phyloP scores from a whole-genome alignment of 441 rosid genomes.

The Brassica balearica region DNA sequence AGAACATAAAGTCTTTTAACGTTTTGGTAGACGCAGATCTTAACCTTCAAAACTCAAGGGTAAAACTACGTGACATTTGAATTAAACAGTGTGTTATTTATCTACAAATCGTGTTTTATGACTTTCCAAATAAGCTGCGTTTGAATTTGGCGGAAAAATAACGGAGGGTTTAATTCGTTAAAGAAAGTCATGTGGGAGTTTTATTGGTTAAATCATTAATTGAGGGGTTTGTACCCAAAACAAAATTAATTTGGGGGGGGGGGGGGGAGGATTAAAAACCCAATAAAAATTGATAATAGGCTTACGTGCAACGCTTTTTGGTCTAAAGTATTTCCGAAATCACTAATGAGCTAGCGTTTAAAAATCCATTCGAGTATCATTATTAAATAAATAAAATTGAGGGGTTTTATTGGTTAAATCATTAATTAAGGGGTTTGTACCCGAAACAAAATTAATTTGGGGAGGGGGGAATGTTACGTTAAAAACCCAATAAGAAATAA shows the following conservation, averaged over 20 bases:
- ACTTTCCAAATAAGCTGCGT: background rate
- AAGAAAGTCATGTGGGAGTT: background rate
- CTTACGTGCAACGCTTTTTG: too few species aligned
- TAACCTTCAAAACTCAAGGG: background rate
- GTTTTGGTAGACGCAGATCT: slow-evolving; percentile 69
- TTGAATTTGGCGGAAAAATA: background rate
- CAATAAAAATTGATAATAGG: too few species aligned
- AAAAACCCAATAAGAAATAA: too few species aligned
- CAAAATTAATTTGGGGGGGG: too few species aligned
- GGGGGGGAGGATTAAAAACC: too few species aligned
- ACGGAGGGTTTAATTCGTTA: background rate
- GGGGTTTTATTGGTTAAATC: background rate
- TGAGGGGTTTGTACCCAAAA: background rate
- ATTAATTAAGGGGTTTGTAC: background rate
- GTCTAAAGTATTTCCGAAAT: too few species aligned
- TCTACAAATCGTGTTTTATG: background rate
- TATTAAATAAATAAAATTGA: too few species aligned
- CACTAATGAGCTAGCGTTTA: too few species aligned
- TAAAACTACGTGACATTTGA: background rate
- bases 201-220: too few species aligned
- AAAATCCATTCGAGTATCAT: too few species aligned
- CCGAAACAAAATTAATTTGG: too few species aligned
- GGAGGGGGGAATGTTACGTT: too few species aligned
- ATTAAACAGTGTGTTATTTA: background rate
- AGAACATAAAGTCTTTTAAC: slow-evolving; percentile 90